A percentile compares a stretch with the other conserved stretches of the same genome.
Conservation (phyloP, 2,329 filamentous ascomycete species). For the Lanzia echinophila region DNA sequence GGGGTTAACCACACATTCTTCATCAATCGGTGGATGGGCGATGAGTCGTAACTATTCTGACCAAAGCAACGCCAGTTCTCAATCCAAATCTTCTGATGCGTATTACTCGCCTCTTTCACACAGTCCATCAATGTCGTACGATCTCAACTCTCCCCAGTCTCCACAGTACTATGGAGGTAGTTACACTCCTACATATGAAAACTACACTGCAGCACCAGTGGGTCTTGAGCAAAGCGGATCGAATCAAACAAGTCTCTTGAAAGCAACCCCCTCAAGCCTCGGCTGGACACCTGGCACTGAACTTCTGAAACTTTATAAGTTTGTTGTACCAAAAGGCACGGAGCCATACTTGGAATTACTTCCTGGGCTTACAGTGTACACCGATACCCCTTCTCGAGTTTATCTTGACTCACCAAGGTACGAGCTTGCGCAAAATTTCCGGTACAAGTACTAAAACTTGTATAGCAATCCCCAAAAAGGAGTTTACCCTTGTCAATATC, state of each 20-base stretch:
- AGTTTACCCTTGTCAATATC: slow-evolving; percentile 18
- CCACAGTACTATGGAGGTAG: neutral
- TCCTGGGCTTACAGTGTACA: neutral
- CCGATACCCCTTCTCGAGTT: slow-evolving; percentile 13
- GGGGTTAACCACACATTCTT: neutral
- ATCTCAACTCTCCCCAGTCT: neutral
- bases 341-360: slow-evolving; percentile 18
- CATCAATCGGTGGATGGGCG: neutral
- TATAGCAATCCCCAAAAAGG: slow-evolving; percentile 14
- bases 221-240: neutral
- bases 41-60: slow-evolving; percentile 9
- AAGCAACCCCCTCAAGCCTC: slow-evolving; percentile 15
- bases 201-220: neutral
- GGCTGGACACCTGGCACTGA: slow-evolving; percentile 13
- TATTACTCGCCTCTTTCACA: neutral
- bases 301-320: slow-evolving; percentile 16
- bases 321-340: slow-evolving; percentile 17
- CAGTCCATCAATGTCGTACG: slow-evolving; percentile 5
- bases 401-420: slow-evolving; percentile 17
- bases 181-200: neutral
- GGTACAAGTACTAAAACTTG: neutral
- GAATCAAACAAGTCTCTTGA: neutral
- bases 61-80: slow-evolving; percentile 7
- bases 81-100: slow-evolving; percentile 1
- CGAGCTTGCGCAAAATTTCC: neutral